phyloP scores from a whole-genome alignment of 1,284 basidiomycete species.

The Retiboletus fuscus region DNA sequence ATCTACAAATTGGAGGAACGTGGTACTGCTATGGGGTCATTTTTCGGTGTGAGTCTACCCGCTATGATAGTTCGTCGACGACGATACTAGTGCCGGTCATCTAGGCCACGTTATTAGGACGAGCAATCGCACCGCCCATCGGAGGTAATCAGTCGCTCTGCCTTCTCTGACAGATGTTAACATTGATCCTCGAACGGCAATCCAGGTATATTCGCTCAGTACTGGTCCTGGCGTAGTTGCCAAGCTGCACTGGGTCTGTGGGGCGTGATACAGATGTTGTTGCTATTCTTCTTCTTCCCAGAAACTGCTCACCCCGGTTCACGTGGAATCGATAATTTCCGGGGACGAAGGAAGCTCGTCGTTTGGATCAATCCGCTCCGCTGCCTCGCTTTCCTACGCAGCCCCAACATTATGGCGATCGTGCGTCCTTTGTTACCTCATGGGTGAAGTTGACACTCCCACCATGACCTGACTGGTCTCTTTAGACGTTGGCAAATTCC shows the following conservation, averaged over 20 bases:
- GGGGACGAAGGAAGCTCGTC: constrained; percentile 51
- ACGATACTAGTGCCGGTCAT: not conserved
- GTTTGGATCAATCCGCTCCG: constrained; percentile 72
- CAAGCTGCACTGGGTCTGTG: constrained; percentile 64
- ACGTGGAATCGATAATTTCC: constrained; percentile 57
- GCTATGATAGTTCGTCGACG: not conserved
- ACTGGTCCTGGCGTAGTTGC: constrained; percentile 77
- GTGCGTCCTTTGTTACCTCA: constrained; percentile 53
- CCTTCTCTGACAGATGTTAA: not conserved
- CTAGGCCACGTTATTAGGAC: constrained; percentile 59
- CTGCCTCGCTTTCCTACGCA: constrained; percentile 64
- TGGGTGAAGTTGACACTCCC: not conserved
- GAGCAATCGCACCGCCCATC: constrained; percentile 57
- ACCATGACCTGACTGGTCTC: not conserved
- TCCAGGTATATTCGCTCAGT: constrained; percentile 61
- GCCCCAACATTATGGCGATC: constrained; percentile 67
- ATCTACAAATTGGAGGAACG: constrained; percentile 60
- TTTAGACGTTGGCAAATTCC: constrained; percentile 56
- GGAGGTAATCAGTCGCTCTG: constrained; percentile 51
- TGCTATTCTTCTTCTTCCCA: constrained; percentile 68
- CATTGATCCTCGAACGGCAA: constrained; percentile 15
- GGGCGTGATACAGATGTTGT: constrained; percentile 58
- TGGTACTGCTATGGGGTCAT: constrained; percentile 62
- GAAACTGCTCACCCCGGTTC: constrained; percentile 74
- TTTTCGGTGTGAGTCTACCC: constrained; percentile 51